Evolutionary conservation across 2,329 filamentous ascomycete species (phyloP).

Genomic region (Beauveria sp.): DNA sequence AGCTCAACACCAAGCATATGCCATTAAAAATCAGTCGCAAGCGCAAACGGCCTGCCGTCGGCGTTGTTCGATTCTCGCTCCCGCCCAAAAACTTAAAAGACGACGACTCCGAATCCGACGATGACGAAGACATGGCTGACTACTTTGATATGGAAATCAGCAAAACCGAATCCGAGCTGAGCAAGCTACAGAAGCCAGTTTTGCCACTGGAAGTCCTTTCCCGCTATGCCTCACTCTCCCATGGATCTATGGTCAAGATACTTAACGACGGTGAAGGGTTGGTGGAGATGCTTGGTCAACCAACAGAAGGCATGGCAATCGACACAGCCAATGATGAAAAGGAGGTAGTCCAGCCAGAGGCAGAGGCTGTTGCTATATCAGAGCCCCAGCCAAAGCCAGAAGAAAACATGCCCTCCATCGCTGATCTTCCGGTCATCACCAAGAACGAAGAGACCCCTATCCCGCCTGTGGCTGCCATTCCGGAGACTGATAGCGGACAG

Average conservation of each 20-base stretch:
- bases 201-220: conserved; percentile 33
- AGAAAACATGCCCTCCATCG: not conserved
- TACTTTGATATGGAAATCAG: conserved; percentile 46
- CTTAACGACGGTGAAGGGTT: conserved; percentile 37
- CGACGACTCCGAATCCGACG: conserved; percentile 40
- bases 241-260: conserved; percentile 41
- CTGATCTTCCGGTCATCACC: not conserved
- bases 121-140: conserved; percentile 52
- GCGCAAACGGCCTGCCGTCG: conserved; percentile 23
- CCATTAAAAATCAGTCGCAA: conserved; percentile 15
- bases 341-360: not conserved
- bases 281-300: conserved; percentile 32
- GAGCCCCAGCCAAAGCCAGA: not conserved
- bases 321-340: conserved; percentile 12
- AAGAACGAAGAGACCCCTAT: not conserved
- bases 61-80: conserved; percentile 31
- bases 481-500: not conserved
- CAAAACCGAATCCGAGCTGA: conserved; percentile 42
- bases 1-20: not conserved
- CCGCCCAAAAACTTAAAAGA: conserved; percentile 29
- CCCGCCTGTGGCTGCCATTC: not conserved
- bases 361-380: not conserved
- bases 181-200: conserved; percentile 35
- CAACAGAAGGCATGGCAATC: conserved; percentile 27
- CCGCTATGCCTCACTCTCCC: conserved; percentile 39